Percentiles rank a stretch among this genome's conserved stretches.
Conservation (phyloP, 768 basidiomycete genomes). For the Suillus spraguei region DNA sequence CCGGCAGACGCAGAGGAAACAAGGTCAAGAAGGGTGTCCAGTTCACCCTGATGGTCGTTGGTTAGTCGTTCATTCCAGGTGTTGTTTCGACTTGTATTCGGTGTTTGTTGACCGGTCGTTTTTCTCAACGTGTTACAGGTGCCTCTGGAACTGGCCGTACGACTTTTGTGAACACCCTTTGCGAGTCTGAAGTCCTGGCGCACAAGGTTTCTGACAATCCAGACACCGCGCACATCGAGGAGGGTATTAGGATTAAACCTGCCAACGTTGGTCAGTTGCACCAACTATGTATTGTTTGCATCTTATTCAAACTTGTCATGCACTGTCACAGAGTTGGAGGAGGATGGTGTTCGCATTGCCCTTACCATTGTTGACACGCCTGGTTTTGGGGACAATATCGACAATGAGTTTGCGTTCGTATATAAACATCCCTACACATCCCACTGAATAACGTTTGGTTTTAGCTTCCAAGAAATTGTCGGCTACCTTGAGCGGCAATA, state of each 20-base stretch:
- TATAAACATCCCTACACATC: constrained; percentile 11
- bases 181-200: constrained; percentile 88
- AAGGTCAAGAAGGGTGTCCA: constrained; percentile 99
- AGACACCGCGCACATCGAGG: constrained; percentile 90
- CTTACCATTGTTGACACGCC: constrained; percentile 98
- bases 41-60: constrained; percentile 97
- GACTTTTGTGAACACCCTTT: constrained; percentile 99
- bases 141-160: constrained; percentile 97
- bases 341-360: constrained; percentile 97
- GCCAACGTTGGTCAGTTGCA: constrained; percentile 75
- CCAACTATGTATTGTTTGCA: neutral
- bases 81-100: constrained; percentile 13
- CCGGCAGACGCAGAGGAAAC: constrained; percentile 85
- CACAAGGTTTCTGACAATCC: constrained; percentile 89
- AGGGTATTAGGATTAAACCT: constrained; percentile 93
- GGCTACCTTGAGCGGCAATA: constrained; percentile 98
- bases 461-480: constrained; percentile 95
- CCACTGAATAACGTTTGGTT: constrained; percentile 10
- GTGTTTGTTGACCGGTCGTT: constrained; percentile 19
- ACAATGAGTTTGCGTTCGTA: constrained; percentile 96
- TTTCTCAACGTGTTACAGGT: constrained; percentile 50
- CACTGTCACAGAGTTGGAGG: constrained; percentile 79
- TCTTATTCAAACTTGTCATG: constrained; percentile 8
- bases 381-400: constrained; percentile 98
- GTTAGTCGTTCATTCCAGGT: constrained; percentile 49